A percentile compares a stretch with the other conserved stretches of the same genome.
phyloP scores from a whole-genome alignment of 768 basidiomycete species.

The Lentinula edodes region DNA sequence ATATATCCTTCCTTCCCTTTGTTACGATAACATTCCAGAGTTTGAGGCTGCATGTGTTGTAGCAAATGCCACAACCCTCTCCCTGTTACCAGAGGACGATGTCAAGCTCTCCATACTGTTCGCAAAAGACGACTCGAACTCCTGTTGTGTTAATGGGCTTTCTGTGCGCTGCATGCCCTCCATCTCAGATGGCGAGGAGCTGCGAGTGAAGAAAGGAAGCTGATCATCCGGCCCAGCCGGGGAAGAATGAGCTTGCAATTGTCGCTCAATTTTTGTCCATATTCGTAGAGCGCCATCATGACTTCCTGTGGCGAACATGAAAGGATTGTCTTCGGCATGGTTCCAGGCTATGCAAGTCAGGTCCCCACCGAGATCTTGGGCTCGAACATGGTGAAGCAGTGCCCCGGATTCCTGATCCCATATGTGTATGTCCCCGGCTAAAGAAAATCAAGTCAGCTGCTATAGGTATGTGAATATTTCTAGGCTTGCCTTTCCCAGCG shows the following conservation, averaged over 20 bases:
- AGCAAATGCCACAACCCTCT: conserved; percentile 2
- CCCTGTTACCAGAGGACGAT: not conserved
- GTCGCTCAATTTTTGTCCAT: conserved; percentile 46
- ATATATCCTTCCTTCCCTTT: not conserved
- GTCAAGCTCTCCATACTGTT: conserved; percentile 3
- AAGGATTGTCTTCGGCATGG: conserved; percentile 53
- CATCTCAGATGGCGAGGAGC: conserved; percentile 7
- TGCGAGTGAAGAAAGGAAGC: conserved; percentile 1
- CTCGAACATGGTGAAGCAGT: conserved; percentile 63
- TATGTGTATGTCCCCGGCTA: conserved; percentile 79
- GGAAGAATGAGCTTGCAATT: not conserved
- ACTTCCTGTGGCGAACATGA: conserved; percentile 74
- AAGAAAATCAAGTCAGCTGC: not conserved
- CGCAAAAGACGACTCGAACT: conserved; percentile 6
- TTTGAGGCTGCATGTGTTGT: not conserved
- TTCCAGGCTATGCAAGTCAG: conserved; percentile 83
- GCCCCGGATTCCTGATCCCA: conserved; percentile 82
- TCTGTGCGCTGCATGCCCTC: conserved; percentile 8
- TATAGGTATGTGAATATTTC: not conserved
- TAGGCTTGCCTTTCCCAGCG: conserved; percentile 58
- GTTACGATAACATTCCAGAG: not conserved
- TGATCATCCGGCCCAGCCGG: not conserved
- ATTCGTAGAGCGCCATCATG: conserved; percentile 73
- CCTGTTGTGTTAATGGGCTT: conserved; percentile 7
- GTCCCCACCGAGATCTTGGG: conserved; percentile 60